These are phyloP conservation scores for Colletotrichum sp. DNA, from an alignment of 2,329 filamentous ascomycete genomes.

Conservation along the genomic window DNA sequence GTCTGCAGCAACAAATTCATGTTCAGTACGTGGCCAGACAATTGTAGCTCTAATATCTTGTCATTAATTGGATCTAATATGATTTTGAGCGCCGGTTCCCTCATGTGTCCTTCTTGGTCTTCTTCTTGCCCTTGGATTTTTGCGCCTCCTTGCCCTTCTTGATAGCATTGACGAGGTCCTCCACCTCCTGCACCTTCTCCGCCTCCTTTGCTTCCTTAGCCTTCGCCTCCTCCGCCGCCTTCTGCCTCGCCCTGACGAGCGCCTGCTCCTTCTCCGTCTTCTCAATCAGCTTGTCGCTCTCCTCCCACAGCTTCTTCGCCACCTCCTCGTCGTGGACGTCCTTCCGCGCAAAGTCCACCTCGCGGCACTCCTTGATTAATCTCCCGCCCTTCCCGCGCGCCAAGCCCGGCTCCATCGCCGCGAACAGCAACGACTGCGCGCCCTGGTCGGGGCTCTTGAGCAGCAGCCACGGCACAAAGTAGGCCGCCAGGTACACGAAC, in stretches of 20 bases:
- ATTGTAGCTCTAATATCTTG: not conserved
- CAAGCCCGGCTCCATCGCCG: slow-evolving; percentile 80
- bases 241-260: slow-evolving; percentile 50
- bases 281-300: slow-evolving; percentile 85
- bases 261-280: slow-evolving; percentile 81
- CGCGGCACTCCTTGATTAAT: slow-evolving; percentile 87
- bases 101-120: slow-evolving; percentile 30
- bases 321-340: slow-evolving; percentile 81
- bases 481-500: slow-evolving; percentile 75
- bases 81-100: not conserved
- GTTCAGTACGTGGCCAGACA: not conserved
- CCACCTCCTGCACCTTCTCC: slow-evolving; percentile 35
- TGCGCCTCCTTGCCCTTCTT: slow-evolving; percentile 36
- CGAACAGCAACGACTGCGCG: slow-evolving; percentile 85
- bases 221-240: slow-evolving; percentile 36
- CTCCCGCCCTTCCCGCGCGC: slow-evolving; percentile 65
- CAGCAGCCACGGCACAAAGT: slow-evolving; percentile 84
- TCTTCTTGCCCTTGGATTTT: slow-evolving; percentile 30
- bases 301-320: slow-evolving; percentile 88
- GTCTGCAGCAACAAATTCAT: not conserved
- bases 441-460: slow-evolving; percentile 85
- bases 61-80: not conserved
- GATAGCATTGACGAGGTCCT: slow-evolving; percentile 46
- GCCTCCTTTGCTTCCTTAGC: slow-evolving; percentile 37
- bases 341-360: slow-evolving; percentile 71